These are phyloP conservation scores for Ophiostoma pallidulum DNA, from an alignment of 2,329 filamentous ascomycete genomes.

Conservation along the genomic window DNA sequence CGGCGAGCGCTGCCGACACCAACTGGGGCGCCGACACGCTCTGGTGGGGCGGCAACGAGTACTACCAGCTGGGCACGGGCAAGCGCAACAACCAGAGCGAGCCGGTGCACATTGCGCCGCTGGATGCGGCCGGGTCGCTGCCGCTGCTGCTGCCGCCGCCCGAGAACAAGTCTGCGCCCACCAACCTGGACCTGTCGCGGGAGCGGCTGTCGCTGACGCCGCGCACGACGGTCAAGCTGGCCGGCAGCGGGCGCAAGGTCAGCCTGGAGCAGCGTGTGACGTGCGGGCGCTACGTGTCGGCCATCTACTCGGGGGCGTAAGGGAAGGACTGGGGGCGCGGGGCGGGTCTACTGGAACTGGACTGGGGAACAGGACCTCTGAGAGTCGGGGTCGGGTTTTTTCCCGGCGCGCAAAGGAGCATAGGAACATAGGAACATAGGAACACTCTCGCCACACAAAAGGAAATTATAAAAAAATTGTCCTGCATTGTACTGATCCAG, in stretches of 20 bases:
- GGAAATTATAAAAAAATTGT: background rate
- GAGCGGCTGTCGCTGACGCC: conserved; percentile 72
- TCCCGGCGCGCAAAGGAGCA: background rate
- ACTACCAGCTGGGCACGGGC: conserved; percentile 86
- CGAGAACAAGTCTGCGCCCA: conserved; percentile 22
- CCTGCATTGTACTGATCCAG: too few species aligned
- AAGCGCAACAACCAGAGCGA: conserved; percentile 70
- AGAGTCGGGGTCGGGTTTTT: too few species aligned
- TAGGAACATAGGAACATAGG: too few species aligned
- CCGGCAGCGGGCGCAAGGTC: conserved; percentile 56
- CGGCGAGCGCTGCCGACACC: conserved; percentile 57
- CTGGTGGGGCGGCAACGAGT: conserved; percentile 93
- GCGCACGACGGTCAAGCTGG: conserved; percentile 56
- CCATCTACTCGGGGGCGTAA: conserved; percentile 57
- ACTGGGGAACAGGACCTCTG: background rate
- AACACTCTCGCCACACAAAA: conserved; percentile 1
- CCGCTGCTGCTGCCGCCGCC: background rate
- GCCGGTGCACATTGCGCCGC: conserved; percentile 69
- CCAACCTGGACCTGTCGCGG: conserved; percentile 39
- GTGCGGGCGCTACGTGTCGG: conserved; percentile 73
- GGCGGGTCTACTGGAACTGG: background rate
- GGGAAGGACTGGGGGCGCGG: background rate
- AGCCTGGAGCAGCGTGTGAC: conserved; percentile 79
- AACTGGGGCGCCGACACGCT: conserved; percentile 85
- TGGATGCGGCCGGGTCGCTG: conserved; percentile 39